Conservation (phyloP, 2,329 filamentous ascomycete species). For the Fusarium pseudograminearum region DNA sequence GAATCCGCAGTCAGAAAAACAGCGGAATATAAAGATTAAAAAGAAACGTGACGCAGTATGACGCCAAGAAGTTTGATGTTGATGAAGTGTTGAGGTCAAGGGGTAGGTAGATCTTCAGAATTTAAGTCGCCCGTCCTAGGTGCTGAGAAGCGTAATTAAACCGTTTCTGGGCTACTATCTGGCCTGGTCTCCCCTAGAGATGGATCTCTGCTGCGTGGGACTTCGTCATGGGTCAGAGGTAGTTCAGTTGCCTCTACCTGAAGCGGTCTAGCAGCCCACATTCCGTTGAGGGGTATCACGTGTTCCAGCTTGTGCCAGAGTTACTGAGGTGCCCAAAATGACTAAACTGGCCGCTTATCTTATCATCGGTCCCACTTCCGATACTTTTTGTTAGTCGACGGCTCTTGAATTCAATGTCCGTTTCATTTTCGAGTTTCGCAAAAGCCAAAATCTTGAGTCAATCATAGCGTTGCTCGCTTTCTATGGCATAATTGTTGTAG, state of each 20-base stretch:
- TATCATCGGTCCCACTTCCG: conserved; percentile 21
- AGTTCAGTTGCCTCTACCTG: conserved; percentile 32
- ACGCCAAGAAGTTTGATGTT: conserved; percentile 19
- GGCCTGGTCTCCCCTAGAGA: conserved; percentile 48
- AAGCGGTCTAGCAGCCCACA: conserved; percentile 43
- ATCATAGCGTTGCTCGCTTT: conserved; percentile 16
- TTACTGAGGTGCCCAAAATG: conserved; percentile 33
- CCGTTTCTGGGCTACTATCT: conserved; percentile 38
- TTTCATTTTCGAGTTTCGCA: conserved; percentile 9
- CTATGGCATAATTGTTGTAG: conserved; percentile 38
- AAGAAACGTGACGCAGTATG: conserved; percentile 13
- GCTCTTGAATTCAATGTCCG: conserved; percentile 4
- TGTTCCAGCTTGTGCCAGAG: conserved; percentile 43
- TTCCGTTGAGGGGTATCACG: conserved; percentile 38
- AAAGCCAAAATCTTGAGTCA: neutral
- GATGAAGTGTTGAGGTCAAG: conserved; percentile 32
- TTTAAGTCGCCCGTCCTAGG: conserved; percentile 31
- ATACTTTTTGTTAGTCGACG: conserved; percentile 18
- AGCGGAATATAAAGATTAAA: conserved; percentile 12
- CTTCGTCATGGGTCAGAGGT: conserved; percentile 47
- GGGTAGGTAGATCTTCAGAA: conserved; percentile 38
- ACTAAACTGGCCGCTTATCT: conserved; percentile 21
- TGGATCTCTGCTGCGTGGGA: conserved; percentile 43
- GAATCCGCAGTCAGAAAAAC: conserved; percentile 17
- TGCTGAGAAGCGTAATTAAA: conserved; percentile 48